Percentiles rank a stretch among this genome's conserved stretches.
These are phyloP conservation scores for Paramecium caudatum DNA, from an alignment of 73 alveolate genomes.

Conservation along the genomic window DNA sequence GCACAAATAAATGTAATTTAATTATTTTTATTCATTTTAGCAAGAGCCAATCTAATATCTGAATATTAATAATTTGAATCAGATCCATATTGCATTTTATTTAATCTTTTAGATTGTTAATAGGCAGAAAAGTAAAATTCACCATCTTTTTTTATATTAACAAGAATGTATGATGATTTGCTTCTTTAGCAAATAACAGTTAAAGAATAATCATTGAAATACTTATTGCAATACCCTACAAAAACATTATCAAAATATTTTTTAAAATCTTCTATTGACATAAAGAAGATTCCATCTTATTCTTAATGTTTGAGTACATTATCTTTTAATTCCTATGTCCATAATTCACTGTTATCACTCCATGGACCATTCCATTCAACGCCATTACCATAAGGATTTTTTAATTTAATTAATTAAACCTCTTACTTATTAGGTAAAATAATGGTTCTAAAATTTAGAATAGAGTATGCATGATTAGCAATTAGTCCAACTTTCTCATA, in stretches of 20 bases:
- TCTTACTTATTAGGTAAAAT: slow-evolving; percentile 68
- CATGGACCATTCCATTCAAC: slow-evolving; percentile 97
- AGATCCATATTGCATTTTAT: background rate
- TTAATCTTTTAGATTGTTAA: slow-evolving; percentile 64
- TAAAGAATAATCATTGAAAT: background rate
- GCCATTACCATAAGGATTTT: slow-evolving; percentile 95
- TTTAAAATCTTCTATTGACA: slow-evolving; percentile 63
- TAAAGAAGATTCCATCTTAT: slow-evolving; percentile 70
- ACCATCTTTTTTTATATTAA: slow-evolving; percentile 17
- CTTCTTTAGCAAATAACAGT: background rate
- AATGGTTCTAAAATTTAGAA: slow-evolving; percentile 74
- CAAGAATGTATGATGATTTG: background rate
- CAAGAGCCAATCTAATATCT: background rate
- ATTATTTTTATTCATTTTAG: background rate
- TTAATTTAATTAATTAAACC: slow-evolving; percentile 86
- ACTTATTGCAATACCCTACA: slow-evolving; percentile 35
- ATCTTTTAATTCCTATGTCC: slow-evolving; percentile 94
- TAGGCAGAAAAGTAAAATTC: slow-evolving; percentile 49
- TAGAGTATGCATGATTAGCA: slow-evolving; percentile 94
- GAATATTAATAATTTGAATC: background rate
- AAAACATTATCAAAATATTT: slow-evolving; percentile 64
- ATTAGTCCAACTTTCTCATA: slow-evolving; percentile 82
- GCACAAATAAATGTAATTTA: background rate
- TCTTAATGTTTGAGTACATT: slow-evolving; percentile 32
- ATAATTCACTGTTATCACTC: slow-evolving; percentile 87